A percentile compares a stretch with the other conserved stretches of the same genome.
Conservation (phyloP, 306 rosid genomes). For the Coriaria nepalensis region DNA sequence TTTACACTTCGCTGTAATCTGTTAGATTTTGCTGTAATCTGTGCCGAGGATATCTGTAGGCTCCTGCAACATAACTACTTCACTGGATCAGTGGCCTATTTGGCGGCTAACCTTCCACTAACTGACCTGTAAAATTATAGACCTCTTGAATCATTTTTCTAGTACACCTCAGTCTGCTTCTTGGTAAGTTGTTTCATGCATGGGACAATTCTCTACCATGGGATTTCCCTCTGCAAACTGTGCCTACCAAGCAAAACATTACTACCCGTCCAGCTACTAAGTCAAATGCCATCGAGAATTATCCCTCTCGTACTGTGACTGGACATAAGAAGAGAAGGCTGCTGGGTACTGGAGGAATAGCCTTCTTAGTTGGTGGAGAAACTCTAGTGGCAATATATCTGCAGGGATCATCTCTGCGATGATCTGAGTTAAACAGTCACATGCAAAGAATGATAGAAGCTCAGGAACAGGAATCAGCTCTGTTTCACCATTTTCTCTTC, state of each 20-base stretch:
- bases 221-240: conserved; percentile 51
- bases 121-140: conserved; percentile 49
- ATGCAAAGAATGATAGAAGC: conserved; percentile 17
- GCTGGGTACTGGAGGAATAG: conserved; percentile 60
- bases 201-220: conserved; percentile 59
- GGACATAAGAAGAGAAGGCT: conserved; percentile 35
- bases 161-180: conserved; percentile 11
- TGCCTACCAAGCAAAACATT: conserved; percentile 31
- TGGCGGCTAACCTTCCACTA: conserved; percentile 66
- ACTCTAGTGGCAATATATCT: conserved; percentile 56
- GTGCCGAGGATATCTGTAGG: conserved; percentile 23
- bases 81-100: conserved; percentile 81
- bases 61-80: conserved; percentile 63
- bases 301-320: conserved; percentile 22
- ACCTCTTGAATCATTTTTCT: conserved; percentile 12
- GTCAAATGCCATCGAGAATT: conserved; percentile 64
- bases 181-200: conserved; percentile 10
- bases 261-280: conserved; percentile 54
- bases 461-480: conserved; percentile 26
- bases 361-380: conserved; percentile 55
- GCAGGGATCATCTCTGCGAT: conserved; percentile 35
- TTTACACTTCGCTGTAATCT: too few relatives aligned
- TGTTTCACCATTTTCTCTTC: conserved; percentile 25
- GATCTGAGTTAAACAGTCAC: conserved; percentile 29
- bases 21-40: conserved; percentile 11